These are phyloP conservation scores for Backusella circina DNA, from an alignment of 192 early-diverging fungal species.

Conservation along the genomic window DNA sequence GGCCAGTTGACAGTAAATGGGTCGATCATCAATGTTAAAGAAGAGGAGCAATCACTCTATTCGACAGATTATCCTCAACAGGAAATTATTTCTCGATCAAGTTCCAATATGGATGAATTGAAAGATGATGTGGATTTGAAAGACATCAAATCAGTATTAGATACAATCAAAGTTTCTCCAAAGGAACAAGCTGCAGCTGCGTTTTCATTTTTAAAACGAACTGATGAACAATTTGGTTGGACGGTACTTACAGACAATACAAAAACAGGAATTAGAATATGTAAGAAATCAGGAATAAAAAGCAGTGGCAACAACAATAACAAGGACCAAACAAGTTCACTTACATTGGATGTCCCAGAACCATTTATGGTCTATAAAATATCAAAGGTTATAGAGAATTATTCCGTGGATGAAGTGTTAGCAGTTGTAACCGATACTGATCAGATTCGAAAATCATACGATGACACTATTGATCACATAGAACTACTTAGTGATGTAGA, in stretches of 20 bases:
- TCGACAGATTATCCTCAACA: neutral
- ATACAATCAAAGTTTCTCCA: slow-evolving; percentile 3
- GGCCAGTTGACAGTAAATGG: slow-evolving; percentile 26
- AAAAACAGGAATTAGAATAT: slow-evolving; percentile 36
- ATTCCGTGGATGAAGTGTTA: slow-evolving; percentile 48
- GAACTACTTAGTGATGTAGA: slow-evolving; percentile 36
- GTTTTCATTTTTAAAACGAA: slow-evolving; percentile 31
- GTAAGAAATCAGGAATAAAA: slow-evolving; percentile 39
- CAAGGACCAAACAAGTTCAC: neutral
- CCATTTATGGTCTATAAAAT: slow-evolving; percentile 43
- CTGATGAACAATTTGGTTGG: slow-evolving; percentile 44
- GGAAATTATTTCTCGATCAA: neutral
- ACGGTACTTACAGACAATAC: slow-evolving; percentile 35
- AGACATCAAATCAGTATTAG: neutral
- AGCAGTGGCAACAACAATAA: neutral
- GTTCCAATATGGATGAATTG: neutral
- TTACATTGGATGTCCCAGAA: slow-evolving; percentile 33
- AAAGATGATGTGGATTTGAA: neutral
- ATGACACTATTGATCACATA: slow-evolving; percentile 33
- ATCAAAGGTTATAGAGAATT: slow-evolving; percentile 50
- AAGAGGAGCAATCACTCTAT: neutral
- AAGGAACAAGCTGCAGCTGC: slow-evolving; percentile 23
- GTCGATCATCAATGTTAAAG: slow-evolving; percentile 25
- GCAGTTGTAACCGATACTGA: slow-evolving; percentile 42
- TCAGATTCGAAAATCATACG: slow-evolving; percentile 30